These are phyloP conservation scores for Yarrowia alimentaria DNA, from an alignment of 805 yeast genomes.

Conservation along the genomic window DNA sequence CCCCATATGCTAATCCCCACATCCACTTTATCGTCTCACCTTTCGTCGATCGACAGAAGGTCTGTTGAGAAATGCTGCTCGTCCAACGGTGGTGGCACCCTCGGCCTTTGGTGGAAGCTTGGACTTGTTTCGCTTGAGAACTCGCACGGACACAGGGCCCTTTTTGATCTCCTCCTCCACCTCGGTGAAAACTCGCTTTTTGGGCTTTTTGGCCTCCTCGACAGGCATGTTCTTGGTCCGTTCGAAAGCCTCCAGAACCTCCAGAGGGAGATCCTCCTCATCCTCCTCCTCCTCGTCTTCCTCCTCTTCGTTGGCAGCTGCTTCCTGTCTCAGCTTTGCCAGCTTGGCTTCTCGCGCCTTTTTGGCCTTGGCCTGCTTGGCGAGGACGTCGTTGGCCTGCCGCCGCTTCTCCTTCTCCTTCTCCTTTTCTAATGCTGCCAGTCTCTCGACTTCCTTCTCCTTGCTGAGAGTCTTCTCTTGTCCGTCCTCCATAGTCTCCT, in stretches of 20 bases:
- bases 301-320: constrained; percentile 32
- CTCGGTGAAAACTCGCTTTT: constrained; percentile 18
- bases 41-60: constrained; percentile 2
- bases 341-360: constrained; percentile 29
- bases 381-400: constrained; percentile 34
- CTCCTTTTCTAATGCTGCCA: constrained; percentile 26
- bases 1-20: too few relatives aligned
- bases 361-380: constrained; percentile 31
- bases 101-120: constrained; percentile 37
- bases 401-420: constrained; percentile 36
- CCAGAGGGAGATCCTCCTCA: constrained; percentile 29
- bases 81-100: constrained; percentile 29
- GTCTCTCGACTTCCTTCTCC: constrained; percentile 26
- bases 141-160: constrained; percentile 37
- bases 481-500: constrained; percentile 35
- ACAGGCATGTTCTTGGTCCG: constrained; percentile 11
- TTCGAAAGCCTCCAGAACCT: constrained; percentile 27
- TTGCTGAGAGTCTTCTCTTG: constrained; percentile 27
- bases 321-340: constrained; percentile 32
- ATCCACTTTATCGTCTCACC: constrained; percentile 27
- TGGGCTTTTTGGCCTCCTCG: constrained; percentile 31
- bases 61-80: constrained; percentile 36
- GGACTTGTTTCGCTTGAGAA: constrained; percentile 31
- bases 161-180: constrained; percentile 30
- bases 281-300: constrained; percentile 28